Base-by-base conservation (phyloP, 352 stramenopile species). In the Globisporangium paroecandrum region DNA sequence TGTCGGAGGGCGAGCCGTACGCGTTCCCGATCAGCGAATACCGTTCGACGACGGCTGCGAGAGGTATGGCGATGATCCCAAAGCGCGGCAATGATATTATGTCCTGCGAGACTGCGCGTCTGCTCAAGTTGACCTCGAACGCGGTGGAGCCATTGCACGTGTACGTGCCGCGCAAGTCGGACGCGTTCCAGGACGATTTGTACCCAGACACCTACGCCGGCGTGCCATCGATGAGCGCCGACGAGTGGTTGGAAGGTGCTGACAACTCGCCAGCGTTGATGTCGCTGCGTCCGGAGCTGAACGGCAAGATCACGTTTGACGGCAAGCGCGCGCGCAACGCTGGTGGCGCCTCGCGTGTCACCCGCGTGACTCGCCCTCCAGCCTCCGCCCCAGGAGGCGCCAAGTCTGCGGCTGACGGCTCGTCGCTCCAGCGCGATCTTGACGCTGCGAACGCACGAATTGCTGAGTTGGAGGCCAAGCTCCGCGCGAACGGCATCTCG, bases 121-220 rank as follows among this genome's bases (percentile, higher is more conserved):
- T 98, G 57, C 77, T 99, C 59, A 99, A 99, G 82, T 87, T 99
- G 70, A 95, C 97, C 43, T 98, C 89, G 55, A 98, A 98, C 69
- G 93, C 95, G 46, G 95, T 99, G 38, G 97, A 99, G 77, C 96
- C 97, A 20, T 82, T 99, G 97, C 85, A 98, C 83, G 88, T 91
- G 53, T 94, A 91, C 72, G 97, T 99, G 66, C 98, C 98, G 47
- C 89, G 98, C 68, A 99, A 99, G 83, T 98, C 93, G 68, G 98
- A 99, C 72, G 95, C 94, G 27, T 99, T 99, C 85, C 98, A 99
- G 83, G 94, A 99, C 71, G 98, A 99, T 77, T 98, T 99, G 75
- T 99, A 98, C 84, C 98, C 98, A 22, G 94, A 99, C 77, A 97
- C 90, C 59, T 98, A 97, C 58, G 89, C 96, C n/a, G 86, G 89